Base-by-base conservation (phyloP, 2,329 filamentous ascomycete genomes). In the Aspergillus japonicus region DNA sequence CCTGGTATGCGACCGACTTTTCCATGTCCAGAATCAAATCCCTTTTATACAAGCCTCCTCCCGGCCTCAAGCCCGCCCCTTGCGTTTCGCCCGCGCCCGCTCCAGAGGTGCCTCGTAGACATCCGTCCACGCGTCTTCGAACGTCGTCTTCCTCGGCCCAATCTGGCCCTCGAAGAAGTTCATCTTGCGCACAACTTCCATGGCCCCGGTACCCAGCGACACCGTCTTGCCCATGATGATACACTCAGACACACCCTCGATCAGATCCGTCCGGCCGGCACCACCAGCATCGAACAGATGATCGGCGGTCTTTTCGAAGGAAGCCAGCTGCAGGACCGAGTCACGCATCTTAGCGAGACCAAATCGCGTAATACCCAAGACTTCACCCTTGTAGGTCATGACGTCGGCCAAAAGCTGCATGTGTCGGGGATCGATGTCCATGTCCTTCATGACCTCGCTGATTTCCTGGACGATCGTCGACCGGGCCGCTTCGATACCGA, bases 141-240 rank as follows among this genome's bases (percentile, higher is more conserved):
- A 95, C 16, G 85, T 69, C 69, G 71, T 82, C 74, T 83, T 82
- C 72, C 85, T 85, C 60, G 80, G 79, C 21, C 77, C 78, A 29
- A 91, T 77, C 66, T 89, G 79, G 35, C 80, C 79, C 55, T 86
- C 82, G 47, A 80, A 80, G 61, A 96, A 83, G 62, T 89, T 89
- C 64, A 98, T 77, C 60, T 86, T 84, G 48, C 93, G 82, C 3
- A 97, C 90, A 24, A 98, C 90, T 72, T 96, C 89, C 83, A 98
- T 95, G 1, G 91, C 89, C 4, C 95, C 95, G 0, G 95, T 99
- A 5, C 95, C 95, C 39, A 99, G 82, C 49, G 85, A 85, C 85
- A 98, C 96, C 47, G 89, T 93, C 82, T 98, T 94, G 16, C 95
- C 95, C 89, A 98, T 95, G 73, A 99, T 99, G 72, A 99, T 98